Evolutionary conservation across 345 rosid species (phyloP).

Genomic region (Eucalyptus brandiana): DNA sequence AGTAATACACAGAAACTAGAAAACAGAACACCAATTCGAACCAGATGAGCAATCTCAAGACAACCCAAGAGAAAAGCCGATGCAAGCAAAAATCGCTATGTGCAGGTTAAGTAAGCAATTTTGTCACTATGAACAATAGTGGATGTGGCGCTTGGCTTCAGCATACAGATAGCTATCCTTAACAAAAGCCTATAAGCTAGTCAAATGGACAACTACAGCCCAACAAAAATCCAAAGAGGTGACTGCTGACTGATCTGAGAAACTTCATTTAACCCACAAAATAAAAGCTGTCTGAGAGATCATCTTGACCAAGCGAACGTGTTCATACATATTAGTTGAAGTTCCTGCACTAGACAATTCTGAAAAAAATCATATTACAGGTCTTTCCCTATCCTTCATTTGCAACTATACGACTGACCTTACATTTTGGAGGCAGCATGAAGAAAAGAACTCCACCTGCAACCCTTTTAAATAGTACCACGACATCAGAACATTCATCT

Average conservation of each 20-base stretch:
- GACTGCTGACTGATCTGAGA: background rate
- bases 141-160: background rate
- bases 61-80: background rate
- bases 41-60: background rate
- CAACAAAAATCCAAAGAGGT: background rate
- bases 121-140: background rate
- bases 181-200: background rate
- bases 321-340: background rate
- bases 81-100: background rate
- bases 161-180: background rate
- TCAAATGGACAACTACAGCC: background rate
- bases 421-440: background rate
- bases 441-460: background rate
- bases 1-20: background rate
- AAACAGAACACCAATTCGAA: background rate
- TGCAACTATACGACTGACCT: background rate
- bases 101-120: background rate
- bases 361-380: background rate
- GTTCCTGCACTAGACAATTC: background rate
- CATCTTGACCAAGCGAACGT: background rate
- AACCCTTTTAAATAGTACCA: background rate
- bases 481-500: background rate
- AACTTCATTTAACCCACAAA: background rate
- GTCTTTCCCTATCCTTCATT: background rate
- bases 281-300: background rate